Base-by-base conservation (phyloP, 495 filamentous ascomycete genomes). In the Daldinia childiae region DNA sequence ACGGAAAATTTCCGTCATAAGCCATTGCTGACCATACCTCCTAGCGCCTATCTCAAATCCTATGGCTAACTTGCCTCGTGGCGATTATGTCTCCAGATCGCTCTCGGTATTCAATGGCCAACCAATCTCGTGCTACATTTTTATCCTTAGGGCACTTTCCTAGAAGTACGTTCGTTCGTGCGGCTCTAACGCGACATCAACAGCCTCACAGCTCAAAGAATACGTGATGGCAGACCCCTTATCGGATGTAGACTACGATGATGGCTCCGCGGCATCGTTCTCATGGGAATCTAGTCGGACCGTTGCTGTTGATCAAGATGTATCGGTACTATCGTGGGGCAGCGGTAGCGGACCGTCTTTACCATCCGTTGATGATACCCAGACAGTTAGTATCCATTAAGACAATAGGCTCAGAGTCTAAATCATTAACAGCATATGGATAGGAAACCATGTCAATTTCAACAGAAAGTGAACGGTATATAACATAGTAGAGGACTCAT, bases 281-380 rank as follows among this genome's bases (percentile, higher is more conserved):
- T 60, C 64, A n/a, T 63, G 48, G 34, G 57, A 51, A n/a, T 65
- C 70, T 17, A 68, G 50, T 19, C 56, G 50, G 14, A 65, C 70
- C 11, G 43, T 50, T 3, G 60, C 65, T 19, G 65, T 73, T 15
- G 61, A 58, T n/a, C 64, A 73, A 62, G 41, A 68, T 39, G 41
- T 50, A 30, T 73, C 65, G 61, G 36, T 63, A 2, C 24, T 74
- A 34, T 75, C 77, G 11, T 76, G 77, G 77, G 77, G 68, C 11
- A 68, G 41, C 21, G 71, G 69, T 4, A 76, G 77, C 51, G 73
- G 65, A 32, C 73, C 75, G 2, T 77, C 77, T 12, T 57, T 79
- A 14, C 77, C 77, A 27, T 76, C 75, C 29, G 75, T 77, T 38
- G 57, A 68, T 36, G 74, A 78, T 14, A 50, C 64, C 21, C 52